phyloP scores from a whole-genome alignment of 257 asterid species.

The Primulina eburnea region DNA sequence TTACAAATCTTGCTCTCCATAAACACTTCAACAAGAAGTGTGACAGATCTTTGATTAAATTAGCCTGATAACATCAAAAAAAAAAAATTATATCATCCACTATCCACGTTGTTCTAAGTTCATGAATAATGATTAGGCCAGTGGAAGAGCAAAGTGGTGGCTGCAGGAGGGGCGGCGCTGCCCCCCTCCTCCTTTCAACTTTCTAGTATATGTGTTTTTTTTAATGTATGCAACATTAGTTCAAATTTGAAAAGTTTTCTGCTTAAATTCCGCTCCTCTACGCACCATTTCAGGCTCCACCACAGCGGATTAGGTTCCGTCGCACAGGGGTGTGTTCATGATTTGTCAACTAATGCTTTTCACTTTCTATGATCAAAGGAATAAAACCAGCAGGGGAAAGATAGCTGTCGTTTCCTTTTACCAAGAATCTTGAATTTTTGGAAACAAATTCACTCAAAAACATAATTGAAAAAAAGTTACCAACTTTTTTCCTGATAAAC shows the following conservation, averaged over 20 bases:
- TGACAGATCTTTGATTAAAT: slow-evolving; percentile 18
- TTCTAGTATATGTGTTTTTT: background rate
- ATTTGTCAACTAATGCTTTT: too few species aligned
- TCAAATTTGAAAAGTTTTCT: too few species aligned
- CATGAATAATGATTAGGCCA: background rate
- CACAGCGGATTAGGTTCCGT: background rate
- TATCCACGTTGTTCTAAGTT: background rate
- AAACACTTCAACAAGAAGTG: slow-evolving; percentile 20
- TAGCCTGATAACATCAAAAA: slow-evolving; percentile 31
- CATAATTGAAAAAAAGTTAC: background rate
- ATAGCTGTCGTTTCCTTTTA: background rate
- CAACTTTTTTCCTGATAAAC: background rate
- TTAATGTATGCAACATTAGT: too few species aligned
- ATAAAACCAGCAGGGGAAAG: background rate
- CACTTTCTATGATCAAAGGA: background rate
- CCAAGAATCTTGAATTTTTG: background rate
- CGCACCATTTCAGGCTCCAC: background rate
- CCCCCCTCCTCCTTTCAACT: background rate
- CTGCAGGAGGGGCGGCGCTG: background rate
- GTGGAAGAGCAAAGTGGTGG: background rate
- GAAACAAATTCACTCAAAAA: background rate
- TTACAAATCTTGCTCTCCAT: slow-evolving; percentile 35
- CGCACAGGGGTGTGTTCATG: too few species aligned
- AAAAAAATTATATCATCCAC: background rate
- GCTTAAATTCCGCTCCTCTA: background rate